A percentile compares a stretch with the other conserved stretches of the same genome.
Conservation (phyloP, 2,329 filamentous ascomycete genomes). For the Ophiostoma himal-ulmi region DNA sequence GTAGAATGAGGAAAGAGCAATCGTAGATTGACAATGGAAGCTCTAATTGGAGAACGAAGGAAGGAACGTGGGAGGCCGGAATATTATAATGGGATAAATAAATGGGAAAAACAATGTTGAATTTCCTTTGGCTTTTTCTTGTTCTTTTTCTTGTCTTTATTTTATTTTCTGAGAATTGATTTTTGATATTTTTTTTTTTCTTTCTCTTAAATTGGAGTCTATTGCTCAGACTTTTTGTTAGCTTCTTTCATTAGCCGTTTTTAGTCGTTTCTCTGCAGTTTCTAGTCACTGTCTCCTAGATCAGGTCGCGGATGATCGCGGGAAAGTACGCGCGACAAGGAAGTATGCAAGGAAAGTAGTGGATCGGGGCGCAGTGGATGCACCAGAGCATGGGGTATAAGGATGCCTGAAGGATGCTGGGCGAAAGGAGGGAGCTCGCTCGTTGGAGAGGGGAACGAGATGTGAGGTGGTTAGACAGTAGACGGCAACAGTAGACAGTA, state of each 20-base stretch:
- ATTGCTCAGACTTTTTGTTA: not conserved
- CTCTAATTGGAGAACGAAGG: not conserved
- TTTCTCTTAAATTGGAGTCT: not conserved
- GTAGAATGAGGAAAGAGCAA: not conserved
- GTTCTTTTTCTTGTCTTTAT: not conserved
- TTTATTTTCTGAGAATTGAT: not conserved
- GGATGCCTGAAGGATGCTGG: not conserved
- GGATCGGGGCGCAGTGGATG: conserved; percentile 11
- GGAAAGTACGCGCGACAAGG: not conserved
- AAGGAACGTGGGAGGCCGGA: conserved; percentile 5
- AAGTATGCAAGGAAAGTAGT: conserved; percentile 4
- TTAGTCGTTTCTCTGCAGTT: not conserved
- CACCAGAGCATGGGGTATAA: conserved; percentile 10
- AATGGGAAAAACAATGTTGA: not conserved
- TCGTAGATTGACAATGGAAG: not conserved
- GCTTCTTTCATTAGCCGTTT: not conserved
- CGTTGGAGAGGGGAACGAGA: not conserved
- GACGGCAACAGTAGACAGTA: too few relatives aligned
- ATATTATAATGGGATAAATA: not conserved
- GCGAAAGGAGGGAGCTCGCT: not conserved
- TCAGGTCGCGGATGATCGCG: conserved; percentile 10
- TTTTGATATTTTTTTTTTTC: not conserved
- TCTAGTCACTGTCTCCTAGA: not conserved
- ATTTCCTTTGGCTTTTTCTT: not conserved
- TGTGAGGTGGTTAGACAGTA: too few relatives aligned